Evolutionary conservation across 1,284 basidiomycete species (phyloP).

Genomic region (Ceratobasidium sp.): DNA sequence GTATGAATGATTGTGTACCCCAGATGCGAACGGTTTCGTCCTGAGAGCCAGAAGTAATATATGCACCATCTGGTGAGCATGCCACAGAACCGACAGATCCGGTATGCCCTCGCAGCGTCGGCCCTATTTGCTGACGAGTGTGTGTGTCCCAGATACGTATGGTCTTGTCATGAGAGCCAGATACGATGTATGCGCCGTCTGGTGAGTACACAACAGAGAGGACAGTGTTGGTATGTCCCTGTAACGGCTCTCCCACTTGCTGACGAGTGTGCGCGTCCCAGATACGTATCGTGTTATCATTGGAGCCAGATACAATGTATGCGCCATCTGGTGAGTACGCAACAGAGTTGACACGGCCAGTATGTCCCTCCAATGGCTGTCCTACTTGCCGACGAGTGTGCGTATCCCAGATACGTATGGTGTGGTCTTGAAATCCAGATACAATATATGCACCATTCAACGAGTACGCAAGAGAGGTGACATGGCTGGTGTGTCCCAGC

Average conservation of each 20-base stretch:
- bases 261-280: neutral
- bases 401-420: neutral
- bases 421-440: neutral
- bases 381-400: neutral
- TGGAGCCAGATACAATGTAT: neutral
- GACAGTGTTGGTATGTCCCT: neutral
- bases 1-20: neutral
- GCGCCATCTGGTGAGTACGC: neutral
- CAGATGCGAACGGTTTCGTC: neutral
- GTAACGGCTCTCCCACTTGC: neutral
- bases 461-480: neutral
- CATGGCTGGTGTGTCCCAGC: neutral
- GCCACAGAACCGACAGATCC: neutral
- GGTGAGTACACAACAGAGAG: neutral
- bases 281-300: neutral
- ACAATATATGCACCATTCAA: neutral
- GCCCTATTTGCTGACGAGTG: neutral
- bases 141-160: slow-evolving; percentile 1
- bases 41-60: neutral
- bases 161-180: neutral
- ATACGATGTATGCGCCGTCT: neutral
- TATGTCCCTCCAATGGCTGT: neutral
- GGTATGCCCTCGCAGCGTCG: neutral
- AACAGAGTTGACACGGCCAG: neutral
- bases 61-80: neutral